Conservation (phyloP, 2,329 filamentous ascomycete genomes). For the Claviceps lovelessii region DNA sequence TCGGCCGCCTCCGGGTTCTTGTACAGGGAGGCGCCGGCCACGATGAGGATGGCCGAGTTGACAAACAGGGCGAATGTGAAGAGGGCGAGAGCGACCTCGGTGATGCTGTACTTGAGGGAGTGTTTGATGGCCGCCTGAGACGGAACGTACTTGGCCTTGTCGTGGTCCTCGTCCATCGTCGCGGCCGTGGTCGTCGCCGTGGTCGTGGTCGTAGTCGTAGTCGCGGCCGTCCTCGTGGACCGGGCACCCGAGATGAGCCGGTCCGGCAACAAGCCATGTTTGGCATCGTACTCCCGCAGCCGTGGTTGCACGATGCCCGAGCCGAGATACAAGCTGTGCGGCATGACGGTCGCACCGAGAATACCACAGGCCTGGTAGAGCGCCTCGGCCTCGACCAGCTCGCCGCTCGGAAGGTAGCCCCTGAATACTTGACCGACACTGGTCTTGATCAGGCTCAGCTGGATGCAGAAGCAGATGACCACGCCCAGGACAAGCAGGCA, state of each 20-base stretch:
- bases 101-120: constrained; percentile 59
- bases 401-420: constrained; percentile 49
- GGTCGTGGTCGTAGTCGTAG: constrained; percentile 12
- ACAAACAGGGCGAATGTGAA: constrained; percentile 77
- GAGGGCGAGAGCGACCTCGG: constrained; percentile 56
- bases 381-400: constrained; percentile 43
- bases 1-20: constrained; percentile 42
- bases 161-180: constrained; percentile 14
- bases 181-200: constrained; percentile 12
- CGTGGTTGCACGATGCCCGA: constrained; percentile 55
- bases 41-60: constrained; percentile 69
- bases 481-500: constrained; percentile 51
- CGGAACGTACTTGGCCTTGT: constrained; percentile 51
- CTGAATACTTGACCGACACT: constrained; percentile 44
- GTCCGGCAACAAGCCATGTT: constrained; percentile 36
- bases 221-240: constrained; percentile 6
- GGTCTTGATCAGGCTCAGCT: constrained; percentile 46
- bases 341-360: constrained; percentile 62
- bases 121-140: constrained; percentile 58
- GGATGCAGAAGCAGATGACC: constrained; percentile 56
- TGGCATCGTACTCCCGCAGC: constrained; percentile 47
- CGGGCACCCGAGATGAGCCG: constrained; percentile 11
- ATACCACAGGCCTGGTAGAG: constrained; percentile 63
- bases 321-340: constrained; percentile 53
- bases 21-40: constrained; percentile 65